phyloP scores from a whole-genome alignment of 2,329 filamentous ascomycete species.

The Diaporthe ilicicola region DNA sequence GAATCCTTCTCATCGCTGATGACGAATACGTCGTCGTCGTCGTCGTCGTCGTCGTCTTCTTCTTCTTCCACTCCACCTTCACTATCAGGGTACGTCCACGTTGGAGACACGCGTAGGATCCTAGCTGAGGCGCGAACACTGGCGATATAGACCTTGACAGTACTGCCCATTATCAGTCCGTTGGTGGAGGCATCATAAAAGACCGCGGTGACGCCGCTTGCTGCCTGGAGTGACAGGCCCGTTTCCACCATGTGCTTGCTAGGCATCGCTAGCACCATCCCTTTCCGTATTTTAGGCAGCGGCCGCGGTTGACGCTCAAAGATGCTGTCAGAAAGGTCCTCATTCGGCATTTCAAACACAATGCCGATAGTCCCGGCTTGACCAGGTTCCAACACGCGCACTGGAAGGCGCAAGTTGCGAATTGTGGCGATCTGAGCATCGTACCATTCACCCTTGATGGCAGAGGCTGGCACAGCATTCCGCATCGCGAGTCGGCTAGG shows the following conservation, averaged over 20 bases:
- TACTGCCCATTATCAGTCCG: slow-evolving; percentile 70
- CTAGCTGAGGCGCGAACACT: slow-evolving; percentile 86
- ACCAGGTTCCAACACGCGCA: slow-evolving; percentile 76
- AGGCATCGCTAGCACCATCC: slow-evolving; percentile 80
- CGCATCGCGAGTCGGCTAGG: slow-evolving; percentile 60
- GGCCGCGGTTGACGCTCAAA: slow-evolving; percentile 42
- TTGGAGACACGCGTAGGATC: slow-evolving; percentile 65
- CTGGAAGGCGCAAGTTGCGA: slow-evolving; percentile 85
- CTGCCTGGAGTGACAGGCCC: slow-evolving; percentile 67
- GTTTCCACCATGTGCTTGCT: slow-evolving; percentile 66
- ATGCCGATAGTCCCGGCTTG: slow-evolving; percentile 93
- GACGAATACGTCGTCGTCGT: slow-evolving; percentile 66
- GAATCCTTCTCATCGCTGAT: slow-evolving; percentile 58
- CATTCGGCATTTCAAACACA: slow-evolving; percentile 59
- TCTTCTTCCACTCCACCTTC: slow-evolving; percentile 40
- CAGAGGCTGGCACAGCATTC: slow-evolving; percentile 60
- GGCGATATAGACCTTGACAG: slow-evolving; percentile 85
- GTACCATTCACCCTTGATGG: slow-evolving; percentile 77
- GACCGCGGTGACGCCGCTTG: slow-evolving; percentile 74
- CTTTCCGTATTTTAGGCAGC: slow-evolving; percentile 69
- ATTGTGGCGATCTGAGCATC: slow-evolving; percentile 84
- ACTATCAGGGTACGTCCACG: slow-evolving; percentile 37
- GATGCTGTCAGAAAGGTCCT: slow-evolving; percentile 42
- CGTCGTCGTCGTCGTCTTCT: slow-evolving; percentile 58
- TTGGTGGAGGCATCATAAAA: slow-evolving; percentile 73